Conservation (phyloP, 805 yeast species). For the Saitoella complicata region DNA sequence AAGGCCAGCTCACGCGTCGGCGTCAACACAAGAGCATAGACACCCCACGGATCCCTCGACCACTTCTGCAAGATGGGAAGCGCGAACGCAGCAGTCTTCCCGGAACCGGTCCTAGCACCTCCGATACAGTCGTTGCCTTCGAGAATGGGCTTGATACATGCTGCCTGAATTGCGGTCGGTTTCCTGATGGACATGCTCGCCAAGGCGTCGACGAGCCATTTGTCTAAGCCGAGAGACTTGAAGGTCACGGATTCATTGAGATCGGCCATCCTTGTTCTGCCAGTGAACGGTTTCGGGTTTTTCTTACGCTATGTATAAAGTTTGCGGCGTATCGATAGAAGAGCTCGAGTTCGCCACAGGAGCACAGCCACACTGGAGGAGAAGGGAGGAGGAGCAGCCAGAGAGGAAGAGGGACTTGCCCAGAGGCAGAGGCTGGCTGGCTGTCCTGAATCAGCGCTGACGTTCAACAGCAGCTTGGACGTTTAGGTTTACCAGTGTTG, state of each 20-base stretch:
- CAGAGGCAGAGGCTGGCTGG: no score
- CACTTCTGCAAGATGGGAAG: slow-evolving; percentile 92
- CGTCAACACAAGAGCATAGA: slow-evolving; percentile 74
- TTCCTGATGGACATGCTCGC: slow-evolving; percentile 61
- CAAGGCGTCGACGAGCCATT: slow-evolving; percentile 74
- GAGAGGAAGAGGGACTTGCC: no score
- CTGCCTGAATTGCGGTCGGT: slow-evolving; percentile 77
- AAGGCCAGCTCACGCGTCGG: slow-evolving; percentile 75
- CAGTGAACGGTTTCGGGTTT: no score
- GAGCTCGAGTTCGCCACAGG: no score
- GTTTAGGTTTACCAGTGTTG: no score
- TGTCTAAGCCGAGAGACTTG: slow-evolving; percentile 54
- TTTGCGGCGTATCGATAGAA: no score
- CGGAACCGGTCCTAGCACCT: slow-evolving; percentile 96
- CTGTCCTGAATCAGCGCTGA: no score
- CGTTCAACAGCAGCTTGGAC: no score
- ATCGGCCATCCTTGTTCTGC: no score
- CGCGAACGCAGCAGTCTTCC: slow-evolving; percentile 94
- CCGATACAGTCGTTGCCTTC: slow-evolving; percentile 81
- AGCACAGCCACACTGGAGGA: no score
- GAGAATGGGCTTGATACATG: slow-evolving; percentile 77
- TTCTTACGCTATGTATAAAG: no score
- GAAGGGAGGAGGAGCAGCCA: no score
- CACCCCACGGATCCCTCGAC: slow-evolving; percentile 91
- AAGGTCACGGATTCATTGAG: slow-evolving; percentile 21